Base-by-base conservation (phyloP, 495 filamentous ascomycete genomes). In the Jackrogersella multiformis region DNA sequence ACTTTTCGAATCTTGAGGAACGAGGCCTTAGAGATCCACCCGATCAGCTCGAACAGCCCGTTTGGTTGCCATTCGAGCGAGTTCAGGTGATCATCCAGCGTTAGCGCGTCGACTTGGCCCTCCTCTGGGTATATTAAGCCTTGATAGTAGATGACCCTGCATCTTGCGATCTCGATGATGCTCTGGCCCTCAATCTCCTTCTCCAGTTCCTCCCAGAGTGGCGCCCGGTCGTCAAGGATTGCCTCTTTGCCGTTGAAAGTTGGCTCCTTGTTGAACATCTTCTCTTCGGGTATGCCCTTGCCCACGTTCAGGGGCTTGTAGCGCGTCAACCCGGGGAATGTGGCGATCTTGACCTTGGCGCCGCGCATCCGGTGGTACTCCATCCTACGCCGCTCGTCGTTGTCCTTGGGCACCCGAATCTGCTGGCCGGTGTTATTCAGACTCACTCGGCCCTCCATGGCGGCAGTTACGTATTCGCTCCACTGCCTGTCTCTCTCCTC, bases 291-390 rank as follows among this genome's bases (percentile, higher is more conserved):
- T 20, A 34, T n/a, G 24, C 46, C 51, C 5, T 54, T 61, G 18
- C 73, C 64, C 46, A 56, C n/a, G 32, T 73, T 70, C 23, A 59
- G 44, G 5, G 76, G 61, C 9, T 21, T 42, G 57, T 74, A 79
- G 16, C 79, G 73, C 46, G 76, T 73, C 26, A 80, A 41, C 52
- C 69, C 62, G 30, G 80, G 80, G 72, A 76, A 79, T 16, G 78
- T 66, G 45, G 72, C 64, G 39, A 79, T 73, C 63, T 79, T 78
- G 34, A 80, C 74, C 64, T 77, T 81, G 46, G 71, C 78, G 4
- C 79, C 62, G 30, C 78, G 79, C 0, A 66, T 64, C 0, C 74
- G 71, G n/a, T 61, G 56, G 51, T 62, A 59, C 15, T 72, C 54
- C 46, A 63, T 53, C 4, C 5, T 1, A 41, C 51, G 36, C 28